Evolutionary conservation across 805 yeast species (phyloP).

Genomic region (Ogataea ramenticola): DNA sequence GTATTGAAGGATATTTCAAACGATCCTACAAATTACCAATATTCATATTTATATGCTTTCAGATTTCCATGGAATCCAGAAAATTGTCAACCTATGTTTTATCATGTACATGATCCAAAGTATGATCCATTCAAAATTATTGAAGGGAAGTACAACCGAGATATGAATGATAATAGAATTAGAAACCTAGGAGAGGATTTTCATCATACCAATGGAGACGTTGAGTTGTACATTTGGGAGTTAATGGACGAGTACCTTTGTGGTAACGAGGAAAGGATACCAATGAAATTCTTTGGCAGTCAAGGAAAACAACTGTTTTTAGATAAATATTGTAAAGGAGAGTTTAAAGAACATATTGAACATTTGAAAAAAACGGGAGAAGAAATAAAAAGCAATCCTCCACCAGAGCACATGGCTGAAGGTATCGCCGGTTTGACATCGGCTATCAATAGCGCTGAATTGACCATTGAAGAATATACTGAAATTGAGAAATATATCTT

Average conservation of each 20-base stretch:
- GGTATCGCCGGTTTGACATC: not conserved
- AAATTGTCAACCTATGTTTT: conserved; percentile 19
- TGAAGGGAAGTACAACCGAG: conserved; percentile 8
- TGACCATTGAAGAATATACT: not conserved
- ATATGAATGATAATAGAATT: conserved; percentile 5
- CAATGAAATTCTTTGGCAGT: conserved; percentile 14
- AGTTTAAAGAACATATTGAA: conserved; percentile 14
- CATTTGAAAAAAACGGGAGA: conserved; percentile 12
- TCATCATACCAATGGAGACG: conserved; percentile 10
- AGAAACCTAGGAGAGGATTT: conserved; percentile 18
- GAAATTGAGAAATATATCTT: not conserved
- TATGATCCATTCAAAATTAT: conserved; percentile 35
- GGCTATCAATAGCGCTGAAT: not conserved
- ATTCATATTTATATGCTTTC: conserved; percentile 10
- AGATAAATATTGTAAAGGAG: conserved; percentile 11
- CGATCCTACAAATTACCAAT: not conserved
- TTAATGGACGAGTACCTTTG: conserved; percentile 16
- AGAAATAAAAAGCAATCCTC: not conserved
- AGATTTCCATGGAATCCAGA: conserved; percentile 13
- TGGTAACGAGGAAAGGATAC: conserved; percentile 5
- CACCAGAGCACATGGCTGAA: no score
- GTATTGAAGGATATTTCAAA: conserved; percentile 4
- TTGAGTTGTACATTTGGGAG: conserved; percentile 17
- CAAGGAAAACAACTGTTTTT: conserved; percentile 4
- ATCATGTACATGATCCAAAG: conserved; percentile 42